Evolutionary conservation across 106 monocot genomes (phyloP).

Genomic region (Dioscorea dumetorum): DNA sequence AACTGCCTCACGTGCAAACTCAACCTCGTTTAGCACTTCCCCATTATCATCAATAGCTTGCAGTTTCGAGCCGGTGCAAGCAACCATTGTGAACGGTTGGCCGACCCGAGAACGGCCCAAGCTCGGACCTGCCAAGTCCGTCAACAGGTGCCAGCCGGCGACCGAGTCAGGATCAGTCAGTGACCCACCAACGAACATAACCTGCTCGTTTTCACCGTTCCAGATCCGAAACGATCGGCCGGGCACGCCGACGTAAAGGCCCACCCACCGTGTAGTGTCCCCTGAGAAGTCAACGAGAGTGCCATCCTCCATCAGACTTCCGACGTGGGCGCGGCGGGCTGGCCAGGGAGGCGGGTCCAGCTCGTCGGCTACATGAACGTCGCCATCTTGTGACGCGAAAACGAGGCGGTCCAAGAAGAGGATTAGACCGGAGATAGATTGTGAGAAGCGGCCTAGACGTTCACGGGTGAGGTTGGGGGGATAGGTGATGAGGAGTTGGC

Average conservation of each 20-base stretch:
- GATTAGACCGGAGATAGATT: slow-evolving; percentile 21
- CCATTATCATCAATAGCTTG: slow-evolving; percentile 20
- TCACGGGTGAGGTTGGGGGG: slow-evolving; percentile 16
- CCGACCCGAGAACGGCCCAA: slow-evolving; percentile 37
- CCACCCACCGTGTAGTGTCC: slow-evolving; percentile 31
- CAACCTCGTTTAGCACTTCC: slow-evolving; percentile 6
- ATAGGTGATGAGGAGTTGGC: slow-evolving; percentile 7
- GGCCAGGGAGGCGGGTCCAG: not conserved
- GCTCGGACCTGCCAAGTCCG: slow-evolving; percentile 8
- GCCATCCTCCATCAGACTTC: slow-evolving; percentile 52
- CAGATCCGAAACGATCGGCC: slow-evolving; percentile 46
- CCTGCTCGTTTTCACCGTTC: slow-evolving; percentile 27
- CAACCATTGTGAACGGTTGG: slow-evolving; percentile 6
- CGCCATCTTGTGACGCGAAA: slow-evolving; percentile 16
- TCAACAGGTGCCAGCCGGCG: slow-evolving; percentile 49
- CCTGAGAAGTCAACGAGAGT: slow-evolving; percentile 46
- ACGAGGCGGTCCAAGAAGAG: slow-evolving; percentile 16
- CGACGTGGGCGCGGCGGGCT: slow-evolving; percentile 21
- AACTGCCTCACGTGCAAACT: slow-evolving; percentile 1
- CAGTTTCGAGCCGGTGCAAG: slow-evolving; percentile 25
- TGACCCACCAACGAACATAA: slow-evolving; percentile 29
- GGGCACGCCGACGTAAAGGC: slow-evolving; percentile 60
- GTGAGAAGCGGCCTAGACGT: slow-evolving; percentile 35
- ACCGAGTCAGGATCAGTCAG: slow-evolving; percentile 41
- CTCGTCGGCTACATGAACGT: slow-evolving; percentile 27